Conservation (phyloP, 371 early-diverging fungal genomes). For the Circinella umbellata region DNA sequence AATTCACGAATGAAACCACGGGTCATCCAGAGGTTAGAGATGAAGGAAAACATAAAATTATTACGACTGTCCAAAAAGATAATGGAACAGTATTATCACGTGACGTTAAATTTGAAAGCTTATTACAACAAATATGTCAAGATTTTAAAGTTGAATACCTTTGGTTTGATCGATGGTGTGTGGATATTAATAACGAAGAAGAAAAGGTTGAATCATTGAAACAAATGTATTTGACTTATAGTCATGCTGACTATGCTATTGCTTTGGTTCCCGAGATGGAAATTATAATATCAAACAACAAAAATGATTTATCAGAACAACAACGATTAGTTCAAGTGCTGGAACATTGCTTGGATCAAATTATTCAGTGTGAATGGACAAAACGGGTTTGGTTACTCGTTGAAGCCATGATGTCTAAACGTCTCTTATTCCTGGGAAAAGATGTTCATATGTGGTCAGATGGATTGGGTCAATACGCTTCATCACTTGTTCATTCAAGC, state of each 20-base stretch:
- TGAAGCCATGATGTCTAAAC: constrained; percentile 1
- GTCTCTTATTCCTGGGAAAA: not conserved
- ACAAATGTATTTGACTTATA: not conserved
- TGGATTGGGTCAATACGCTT: not conserved
- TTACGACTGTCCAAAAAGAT: not conserved
- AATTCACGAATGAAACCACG: not conserved
- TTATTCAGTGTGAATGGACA: not conserved
- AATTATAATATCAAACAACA: not conserved
- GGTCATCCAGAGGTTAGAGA: not conserved
- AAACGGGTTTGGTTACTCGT: not conserved
- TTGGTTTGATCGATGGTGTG: not conserved
- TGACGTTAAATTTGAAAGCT: not conserved
- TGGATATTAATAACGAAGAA: not conserved
- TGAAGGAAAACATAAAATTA: not conserved
- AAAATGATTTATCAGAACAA: no score
- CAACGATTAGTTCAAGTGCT: not conserved
- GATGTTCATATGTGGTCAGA: not conserved
- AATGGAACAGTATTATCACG: not conserved
- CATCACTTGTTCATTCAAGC: no score
- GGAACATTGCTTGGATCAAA: not conserved
- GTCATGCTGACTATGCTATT: not conserved
- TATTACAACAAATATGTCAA: not conserved
- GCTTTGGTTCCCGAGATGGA: not conserved
- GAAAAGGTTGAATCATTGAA: not conserved
- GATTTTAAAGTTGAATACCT: not conserved